Evolutionary conservation across 2,329 filamentous ascomycete species (phyloP), one percentile per base, ranked within the genome.

Genomic region (Annulohypoxylon truncatum): DNA sequence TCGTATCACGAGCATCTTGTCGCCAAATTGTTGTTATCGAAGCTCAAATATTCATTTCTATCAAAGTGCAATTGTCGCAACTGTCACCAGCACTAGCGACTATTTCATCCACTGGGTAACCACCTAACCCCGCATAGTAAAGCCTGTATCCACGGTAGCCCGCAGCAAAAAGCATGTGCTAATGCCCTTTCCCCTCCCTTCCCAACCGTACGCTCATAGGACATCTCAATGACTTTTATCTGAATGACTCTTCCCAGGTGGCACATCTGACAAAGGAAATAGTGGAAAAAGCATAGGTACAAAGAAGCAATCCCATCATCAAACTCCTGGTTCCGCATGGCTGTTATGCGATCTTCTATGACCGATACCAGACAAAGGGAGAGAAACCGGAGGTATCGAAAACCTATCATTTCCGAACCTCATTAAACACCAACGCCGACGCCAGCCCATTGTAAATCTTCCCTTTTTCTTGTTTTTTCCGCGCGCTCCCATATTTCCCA

Each of bases 311-410:
- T 44, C n/a, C 2, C 22, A n/a, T 24, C 10, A 10, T 26, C 35
- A 54, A 31, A 22, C 15, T 8, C 9, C 26, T 15, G 29, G n/a
- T 10, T 0, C 4, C 15, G 4, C 9, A 12, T 4, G 6, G 35
- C 22, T 15, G 31, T 10, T 24, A 5, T 18, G 40, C 22, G 20
- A 26, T 10, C 35, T 38, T 29, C 31, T 12, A 9, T 44, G 15
- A 20, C 40, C 8, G 26, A 44, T 31, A 26, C 28, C 4, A 9
- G 35, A 8, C 7, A 26, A 26, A 13, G 38, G 35, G 22, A 4
- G 7, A 29, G 38, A 31, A 44, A 54, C 15, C 52, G 13, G 52
- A 51, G 28, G 26, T 61, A 56, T 61, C 51, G 51, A 61, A 61
- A 61, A 56, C 31, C n/a, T 26, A 50, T 33, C 46, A 28, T 15